A percentile compares a stretch with the other conserved stretches of the same genome.
Conservation (phyloP, 257 asterid species). For the Solanum ossicruentum region DNA sequence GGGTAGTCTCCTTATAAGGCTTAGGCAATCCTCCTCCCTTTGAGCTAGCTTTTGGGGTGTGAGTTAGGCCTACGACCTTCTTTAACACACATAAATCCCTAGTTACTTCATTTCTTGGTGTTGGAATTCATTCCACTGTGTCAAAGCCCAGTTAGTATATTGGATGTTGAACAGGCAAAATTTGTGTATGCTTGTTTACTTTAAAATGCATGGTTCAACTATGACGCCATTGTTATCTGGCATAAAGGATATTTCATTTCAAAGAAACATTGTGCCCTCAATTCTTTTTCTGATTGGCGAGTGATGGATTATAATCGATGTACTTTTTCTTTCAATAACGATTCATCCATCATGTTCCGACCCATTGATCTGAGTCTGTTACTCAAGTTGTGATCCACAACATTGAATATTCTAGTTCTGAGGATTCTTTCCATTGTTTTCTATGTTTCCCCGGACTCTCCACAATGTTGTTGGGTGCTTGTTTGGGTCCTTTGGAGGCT, state of each 20-base stretch:
- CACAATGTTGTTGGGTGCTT: no score
- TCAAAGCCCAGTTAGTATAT: background rate
- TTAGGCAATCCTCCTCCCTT: no score
- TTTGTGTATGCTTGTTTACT: background rate
- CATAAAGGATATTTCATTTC: background rate
- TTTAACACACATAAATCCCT: no score
- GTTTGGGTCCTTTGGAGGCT: background rate
- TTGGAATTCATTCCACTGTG: background rate
- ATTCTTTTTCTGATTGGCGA: background rate
- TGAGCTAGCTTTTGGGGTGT: no score
- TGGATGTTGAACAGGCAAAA: background rate
- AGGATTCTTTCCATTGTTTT: background rate
- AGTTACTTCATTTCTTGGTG: background rate
- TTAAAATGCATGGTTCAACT: background rate
- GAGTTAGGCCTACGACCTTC: no score
- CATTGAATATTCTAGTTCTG: background rate
- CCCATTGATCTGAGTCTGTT: background rate
- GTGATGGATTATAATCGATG: no score
- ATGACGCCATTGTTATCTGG: background rate
- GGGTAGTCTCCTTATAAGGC: no score
- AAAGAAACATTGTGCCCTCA: background rate
- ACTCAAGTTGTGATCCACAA: background rate
- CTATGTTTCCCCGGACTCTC: no score
- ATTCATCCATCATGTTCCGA: background rate
- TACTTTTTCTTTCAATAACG: background rate